A percentile compares a stretch with the other conserved stretches of the same genome.
These are phyloP conservation scores for Chamaenerion angustifolium DNA, from an alignment of 345 rosid genomes.

Conservation along the genomic window DNA sequence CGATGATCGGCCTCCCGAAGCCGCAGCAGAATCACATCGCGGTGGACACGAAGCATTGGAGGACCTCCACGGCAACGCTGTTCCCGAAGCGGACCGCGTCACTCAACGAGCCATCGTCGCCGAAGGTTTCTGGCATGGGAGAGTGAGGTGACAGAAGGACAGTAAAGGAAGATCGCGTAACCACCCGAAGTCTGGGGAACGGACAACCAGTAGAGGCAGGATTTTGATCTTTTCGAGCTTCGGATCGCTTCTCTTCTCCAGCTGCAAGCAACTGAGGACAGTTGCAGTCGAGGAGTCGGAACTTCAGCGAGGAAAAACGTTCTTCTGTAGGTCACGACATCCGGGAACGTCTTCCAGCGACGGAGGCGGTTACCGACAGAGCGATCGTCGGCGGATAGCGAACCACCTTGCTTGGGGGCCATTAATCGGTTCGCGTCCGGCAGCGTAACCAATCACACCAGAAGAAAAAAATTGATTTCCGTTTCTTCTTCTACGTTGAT, in stretches of 20 bases:
- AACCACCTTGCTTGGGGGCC: slow-evolving; percentile 36
- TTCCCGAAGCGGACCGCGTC: slow-evolving; percentile 37
- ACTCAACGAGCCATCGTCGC: slow-evolving; percentile 60
- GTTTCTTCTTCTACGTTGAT: no score
- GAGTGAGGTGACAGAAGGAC: slow-evolving; percentile 71
- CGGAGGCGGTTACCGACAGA: no score
- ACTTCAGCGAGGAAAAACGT: slow-evolving; percentile 21
- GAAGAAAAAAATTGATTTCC: no score
- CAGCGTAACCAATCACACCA: slow-evolving; percentile 17
- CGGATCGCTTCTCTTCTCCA: slow-evolving; percentile 28
- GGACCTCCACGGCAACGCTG: slow-evolving; percentile 11
- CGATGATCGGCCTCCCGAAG: slow-evolving; percentile 69
- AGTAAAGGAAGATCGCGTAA: slow-evolving; percentile 19
- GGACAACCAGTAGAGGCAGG: slow-evolving; percentile 9
- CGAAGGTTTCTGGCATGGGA: slow-evolving; percentile 87
- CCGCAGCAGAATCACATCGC: slow-evolving; percentile 19
- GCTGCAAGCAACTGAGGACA: slow-evolving; percentile 12
- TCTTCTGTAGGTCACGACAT: slow-evolving; percentile 22
- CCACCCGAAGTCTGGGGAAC: slow-evolving; percentile 1
- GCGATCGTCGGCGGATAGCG: slow-evolving; percentile 11
- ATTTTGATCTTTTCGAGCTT: slow-evolving; percentile 35
- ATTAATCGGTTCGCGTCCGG: slow-evolving; percentile 55
- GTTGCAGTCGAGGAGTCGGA: slow-evolving; percentile 9
- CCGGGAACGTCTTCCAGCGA: slow-evolving; percentile 34
- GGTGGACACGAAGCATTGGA: slow-evolving; percentile 37